Base-by-base conservation (phyloP, 805 yeast genomes). In the Yarrowia sp. region DNA sequence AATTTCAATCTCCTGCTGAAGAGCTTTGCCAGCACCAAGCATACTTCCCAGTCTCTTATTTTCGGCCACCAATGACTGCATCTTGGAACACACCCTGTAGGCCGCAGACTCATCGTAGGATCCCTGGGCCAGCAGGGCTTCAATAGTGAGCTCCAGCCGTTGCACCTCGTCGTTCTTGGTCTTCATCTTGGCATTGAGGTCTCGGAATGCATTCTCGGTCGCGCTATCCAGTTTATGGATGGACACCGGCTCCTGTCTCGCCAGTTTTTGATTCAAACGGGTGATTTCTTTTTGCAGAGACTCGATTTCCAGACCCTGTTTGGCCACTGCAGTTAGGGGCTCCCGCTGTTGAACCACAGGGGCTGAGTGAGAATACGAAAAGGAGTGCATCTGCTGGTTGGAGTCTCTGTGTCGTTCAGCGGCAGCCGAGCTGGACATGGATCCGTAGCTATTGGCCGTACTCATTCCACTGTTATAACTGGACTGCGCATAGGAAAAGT, bases 301-400 rank as follows among this genome's bases (percentile, higher is more conserved):
- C 14, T 58, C 64, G 30, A 58, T 58, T 19, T 58, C 64, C 10
- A 58, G 64, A 3, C 64, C 64, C 19, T 58, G 66, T 15, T 61
- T 61, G 17, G 43, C 66, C 53, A 61, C 43, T 2, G 55, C 30
- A 5, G 55, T 15, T 2, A 61, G 13, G 12, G 64, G 20, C 30
- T 58, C 64, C 2, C 55, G 36, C 9, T 46, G 30, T 24, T 24
- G 46, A 15, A 38, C 53, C 3, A 20, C 24, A 14, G 17, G 36
- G n/a, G 20, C 9, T 30, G 3, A 38, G 14, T 46, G 44, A 20
- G n/a, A 15, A 24, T 46, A 39, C 12, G 34, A 17, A 38, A 61
- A 61, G 20, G 46, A 47, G 43, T 46, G 36, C 46, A 61, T 47
- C 4, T 39, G 2, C 12, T 15, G 33, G 30, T 15, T 33, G 36